Evolutionary conservation across 225 moss, liverwort and hornwort genomes (phyloP).

Genomic region (Pleurozium schreberi): DNA sequence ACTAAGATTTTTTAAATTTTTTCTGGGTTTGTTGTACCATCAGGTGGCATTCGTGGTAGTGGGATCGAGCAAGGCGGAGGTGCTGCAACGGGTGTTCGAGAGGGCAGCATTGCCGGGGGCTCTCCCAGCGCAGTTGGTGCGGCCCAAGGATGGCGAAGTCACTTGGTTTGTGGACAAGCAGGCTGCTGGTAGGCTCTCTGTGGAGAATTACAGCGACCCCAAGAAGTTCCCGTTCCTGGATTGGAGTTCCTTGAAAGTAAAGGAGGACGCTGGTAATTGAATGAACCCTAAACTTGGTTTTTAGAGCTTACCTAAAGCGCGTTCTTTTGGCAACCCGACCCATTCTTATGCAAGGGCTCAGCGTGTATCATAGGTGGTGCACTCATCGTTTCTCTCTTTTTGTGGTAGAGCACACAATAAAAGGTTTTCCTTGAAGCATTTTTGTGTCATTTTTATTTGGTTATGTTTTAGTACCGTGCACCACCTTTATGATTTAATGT

Average conservation of each 20-base stretch:
- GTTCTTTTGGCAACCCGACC: too few species aligned
- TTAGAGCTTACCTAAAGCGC: too few species aligned
- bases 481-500: not conserved
- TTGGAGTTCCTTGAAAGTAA: slow-evolving; percentile 35
- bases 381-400: not conserved
- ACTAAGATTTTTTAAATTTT: too few species aligned
- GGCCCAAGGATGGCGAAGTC: slow-evolving; percentile 31
- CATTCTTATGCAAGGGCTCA: slow-evolving; percentile 4
- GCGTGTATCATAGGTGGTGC: not conserved
- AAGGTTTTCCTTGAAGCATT: not conserved
- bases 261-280: not conserved
- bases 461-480: not conserved
- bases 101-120: slow-evolving; percentile 43
- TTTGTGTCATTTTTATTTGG: not conserved
- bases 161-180: slow-evolving; percentile 49
- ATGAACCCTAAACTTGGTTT: not conserved
- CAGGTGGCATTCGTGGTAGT: slow-evolving; percentile 47
- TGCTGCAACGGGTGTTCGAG: slow-evolving; percentile 47
- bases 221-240: slow-evolving; percentile 50
- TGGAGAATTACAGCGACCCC: slow-evolving; percentile 35
- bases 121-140: slow-evolving; percentile 49
- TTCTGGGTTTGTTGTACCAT: not conserved
- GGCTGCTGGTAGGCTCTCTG: slow-evolving; percentile 28
- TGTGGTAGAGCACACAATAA: not conserved
- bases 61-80: slow-evolving; percentile 47